These are phyloP conservation scores for Apiospora koreana DNA, from an alignment of 2,329 filamentous ascomycete species.

Conservation along the genomic window DNA sequence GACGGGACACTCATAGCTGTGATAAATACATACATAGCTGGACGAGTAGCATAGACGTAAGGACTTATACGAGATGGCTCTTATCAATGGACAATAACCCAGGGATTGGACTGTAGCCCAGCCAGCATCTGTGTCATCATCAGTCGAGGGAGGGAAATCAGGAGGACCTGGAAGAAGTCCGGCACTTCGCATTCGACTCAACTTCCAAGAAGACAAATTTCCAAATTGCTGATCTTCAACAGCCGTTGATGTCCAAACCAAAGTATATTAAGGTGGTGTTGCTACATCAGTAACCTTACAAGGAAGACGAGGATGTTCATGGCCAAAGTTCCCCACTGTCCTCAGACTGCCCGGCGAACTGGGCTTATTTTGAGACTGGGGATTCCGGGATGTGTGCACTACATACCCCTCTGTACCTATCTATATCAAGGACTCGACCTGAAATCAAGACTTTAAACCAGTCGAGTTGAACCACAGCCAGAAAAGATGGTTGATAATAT, in stretches of 20 bases:
- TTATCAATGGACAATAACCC: too few relatives aligned
- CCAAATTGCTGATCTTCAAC: background rate
- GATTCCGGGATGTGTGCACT: background rate
- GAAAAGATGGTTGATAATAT: background rate
- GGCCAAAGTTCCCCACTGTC: background rate
- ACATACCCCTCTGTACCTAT: background rate
- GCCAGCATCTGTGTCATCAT: background rate
- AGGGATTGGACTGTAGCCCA: too few relatives aligned
- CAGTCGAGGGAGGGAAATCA: background rate
- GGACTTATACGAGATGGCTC: too few relatives aligned
- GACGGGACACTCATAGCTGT: too few relatives aligned
- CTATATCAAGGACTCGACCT: background rate
- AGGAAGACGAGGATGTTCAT: background rate
- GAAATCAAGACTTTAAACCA: background rate
- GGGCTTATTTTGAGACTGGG: conserved; percentile 2
- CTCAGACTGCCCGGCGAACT: background rate
- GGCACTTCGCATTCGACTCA: background rate
- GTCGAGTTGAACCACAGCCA: background rate
- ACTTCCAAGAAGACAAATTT: too few relatives aligned
- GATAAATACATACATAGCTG: too few relatives aligned
- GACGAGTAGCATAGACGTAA: too few relatives aligned
- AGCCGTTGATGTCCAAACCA: background rate
- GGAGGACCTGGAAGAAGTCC: background rate
- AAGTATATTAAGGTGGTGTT: background rate
- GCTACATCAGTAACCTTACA: background rate